A percentile compares a stretch with the other conserved stretches of the same genome.
Conservation (phyloP, 2,329 filamentous ascomycete species). For the Chaetothyriales sp. region DNA sequence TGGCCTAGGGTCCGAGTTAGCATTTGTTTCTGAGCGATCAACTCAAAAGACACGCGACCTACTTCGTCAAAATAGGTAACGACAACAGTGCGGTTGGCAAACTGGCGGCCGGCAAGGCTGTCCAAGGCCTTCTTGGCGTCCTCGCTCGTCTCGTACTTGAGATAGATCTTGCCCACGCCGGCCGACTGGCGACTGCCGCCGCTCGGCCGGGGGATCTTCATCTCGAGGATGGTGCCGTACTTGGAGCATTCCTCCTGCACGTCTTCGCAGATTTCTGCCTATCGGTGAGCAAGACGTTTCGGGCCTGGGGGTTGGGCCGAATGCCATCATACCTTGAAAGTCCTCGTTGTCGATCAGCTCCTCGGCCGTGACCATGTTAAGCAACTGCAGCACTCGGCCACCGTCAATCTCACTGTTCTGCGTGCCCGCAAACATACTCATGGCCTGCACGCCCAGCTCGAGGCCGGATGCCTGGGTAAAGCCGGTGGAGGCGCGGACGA, state of each 20-base stretch:
- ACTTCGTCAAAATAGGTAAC: slow-evolving; percentile 94
- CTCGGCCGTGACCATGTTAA: slow-evolving; percentile 97
- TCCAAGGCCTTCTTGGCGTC: slow-evolving; percentile 72
- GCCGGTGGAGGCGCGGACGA: slow-evolving; percentile 79
- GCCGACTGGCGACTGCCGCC: slow-evolving; percentile 71
- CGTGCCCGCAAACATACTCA: slow-evolving; percentile 93
- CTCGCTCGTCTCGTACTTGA: slow-evolving; percentile 74
- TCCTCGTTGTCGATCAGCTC: slow-evolving; percentile 89
- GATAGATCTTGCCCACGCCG: slow-evolving; percentile 93
- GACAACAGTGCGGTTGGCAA: slow-evolving; percentile 89
- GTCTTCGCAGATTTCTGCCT: slow-evolving; percentile 84
- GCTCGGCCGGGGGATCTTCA: slow-evolving; percentile 83
- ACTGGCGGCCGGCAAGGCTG: slow-evolving; percentile 87
- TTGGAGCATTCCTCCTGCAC: slow-evolving; percentile 87
- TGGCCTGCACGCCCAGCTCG: slow-evolving; percentile 93
- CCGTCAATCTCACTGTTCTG: slow-evolving; percentile 65
- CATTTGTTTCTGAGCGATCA: slow-evolving; percentile 18
- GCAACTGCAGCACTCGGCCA: slow-evolving; percentile 72
- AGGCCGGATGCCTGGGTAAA: slow-evolving; percentile 83
- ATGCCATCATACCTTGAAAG: slow-evolving; percentile 60
- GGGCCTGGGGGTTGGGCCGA: too few species aligned
- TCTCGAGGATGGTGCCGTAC: slow-evolving; percentile 68
- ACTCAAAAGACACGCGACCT: slow-evolving; percentile 19
- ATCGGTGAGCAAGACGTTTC: slow-evolving; percentile 24
- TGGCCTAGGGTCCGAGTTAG: slow-evolving; percentile 48